Evolutionary conservation across 352 stramenopile genomes (phyloP).

Genomic region (Globisporangium viniferum): DNA sequence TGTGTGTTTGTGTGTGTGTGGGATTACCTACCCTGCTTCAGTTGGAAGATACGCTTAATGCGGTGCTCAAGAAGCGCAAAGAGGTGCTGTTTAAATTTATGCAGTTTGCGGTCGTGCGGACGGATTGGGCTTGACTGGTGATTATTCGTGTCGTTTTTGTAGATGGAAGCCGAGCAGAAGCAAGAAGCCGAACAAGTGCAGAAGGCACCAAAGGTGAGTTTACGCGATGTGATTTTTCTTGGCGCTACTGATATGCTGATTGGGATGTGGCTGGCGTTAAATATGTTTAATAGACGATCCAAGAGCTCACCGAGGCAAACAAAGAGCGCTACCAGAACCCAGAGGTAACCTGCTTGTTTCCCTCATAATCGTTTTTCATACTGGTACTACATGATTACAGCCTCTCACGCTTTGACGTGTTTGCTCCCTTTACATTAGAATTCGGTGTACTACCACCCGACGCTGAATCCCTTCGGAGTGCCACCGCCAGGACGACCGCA

Average conservation of each 20-base stretch:
- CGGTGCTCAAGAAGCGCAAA: constrained; percentile 69
- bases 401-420: neutral
- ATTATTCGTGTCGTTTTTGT: neutral
- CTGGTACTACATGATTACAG: neutral
- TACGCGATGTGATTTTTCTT: neutral
- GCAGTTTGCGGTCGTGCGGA: neutral
- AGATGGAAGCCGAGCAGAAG: constrained; percentile 49
- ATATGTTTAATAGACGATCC: constrained; percentile 37
- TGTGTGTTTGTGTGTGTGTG: no score
- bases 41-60: constrained; percentile 67
- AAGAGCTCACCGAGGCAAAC: constrained; percentile 49
- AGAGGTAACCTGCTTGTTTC: constrained; percentile 29
- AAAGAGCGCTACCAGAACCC: constrained; percentile 66
- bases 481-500: constrained; percentile 63
- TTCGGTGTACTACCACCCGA: constrained; percentile 82
- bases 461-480: constrained; percentile 70
- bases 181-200: constrained; percentile 23
- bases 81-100: constrained; percentile 24
- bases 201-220: constrained; percentile 29
- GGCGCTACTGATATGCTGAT: neutral
- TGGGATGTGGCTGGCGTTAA: neutral
- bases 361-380: neutral
- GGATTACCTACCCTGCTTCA: constrained; percentile 1
- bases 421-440: constrained; percentile 28
- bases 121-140: neutral